phyloP scores from a whole-genome alignment of 208 protist species.

The Spongospora subterranea region DNA sequence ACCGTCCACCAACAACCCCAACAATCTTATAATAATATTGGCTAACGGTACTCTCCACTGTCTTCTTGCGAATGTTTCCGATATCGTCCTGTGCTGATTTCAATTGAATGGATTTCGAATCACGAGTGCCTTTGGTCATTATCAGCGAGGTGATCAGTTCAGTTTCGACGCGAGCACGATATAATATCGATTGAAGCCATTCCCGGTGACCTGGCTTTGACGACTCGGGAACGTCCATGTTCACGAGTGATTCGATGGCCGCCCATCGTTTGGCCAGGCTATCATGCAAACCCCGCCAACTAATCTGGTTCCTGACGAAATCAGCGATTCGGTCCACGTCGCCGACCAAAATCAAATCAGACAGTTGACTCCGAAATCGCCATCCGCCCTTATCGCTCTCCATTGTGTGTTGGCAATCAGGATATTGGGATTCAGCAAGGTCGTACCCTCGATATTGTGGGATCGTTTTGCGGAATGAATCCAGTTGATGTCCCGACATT shows the following conservation, averaged over 20 bases:
- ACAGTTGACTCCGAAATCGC: too few relatives aligned
- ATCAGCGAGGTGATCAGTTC: neutral
- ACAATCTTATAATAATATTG: constrained; percentile 43
- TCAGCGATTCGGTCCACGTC: neutral
- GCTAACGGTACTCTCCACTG: neutral
- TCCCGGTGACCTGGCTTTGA: neutral
- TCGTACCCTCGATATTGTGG: too few relatives aligned
- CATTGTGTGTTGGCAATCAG: too few relatives aligned
- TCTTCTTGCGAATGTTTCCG: neutral
- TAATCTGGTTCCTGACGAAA: neutral
- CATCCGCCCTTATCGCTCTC: too few relatives aligned
- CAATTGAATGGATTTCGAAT: too few relatives aligned
- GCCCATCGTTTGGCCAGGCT: neutral
- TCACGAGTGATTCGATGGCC: neutral
- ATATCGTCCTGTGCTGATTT: too few relatives aligned
- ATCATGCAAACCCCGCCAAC: neutral
- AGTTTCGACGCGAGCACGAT: neutral
- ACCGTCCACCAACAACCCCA: constrained; percentile 10
- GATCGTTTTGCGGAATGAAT: too few relatives aligned
- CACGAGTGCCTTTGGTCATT: neutral
- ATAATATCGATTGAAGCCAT: neutral
- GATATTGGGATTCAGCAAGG: too few relatives aligned
- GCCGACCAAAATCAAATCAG: too few relatives aligned
- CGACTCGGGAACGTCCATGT: neutral
- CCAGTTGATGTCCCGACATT: too few relatives aligned